Evolutionary conservation across 345 rosid species (phyloP).

Genomic region (Citrus australasica): DNA sequence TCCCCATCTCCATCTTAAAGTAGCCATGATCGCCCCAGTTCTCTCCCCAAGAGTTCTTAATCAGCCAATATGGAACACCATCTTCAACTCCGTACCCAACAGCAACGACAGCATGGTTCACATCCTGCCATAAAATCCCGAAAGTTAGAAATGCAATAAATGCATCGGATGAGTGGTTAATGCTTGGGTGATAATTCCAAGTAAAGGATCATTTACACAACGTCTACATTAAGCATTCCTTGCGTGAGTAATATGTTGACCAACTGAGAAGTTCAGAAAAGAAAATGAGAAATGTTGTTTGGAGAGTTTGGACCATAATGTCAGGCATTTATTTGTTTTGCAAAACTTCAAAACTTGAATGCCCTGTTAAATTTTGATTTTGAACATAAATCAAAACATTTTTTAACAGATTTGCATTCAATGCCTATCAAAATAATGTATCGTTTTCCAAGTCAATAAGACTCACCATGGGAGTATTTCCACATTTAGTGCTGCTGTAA

Average conservation of each 20-base stretch:
- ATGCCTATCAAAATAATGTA: neutral
- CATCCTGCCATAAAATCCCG: slow-evolving; percentile 53
- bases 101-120: slow-evolving; percentile 96
- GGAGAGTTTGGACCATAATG: neutral
- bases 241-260: neutral
- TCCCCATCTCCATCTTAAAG: slow-evolving; percentile 95
- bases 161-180: neutral
- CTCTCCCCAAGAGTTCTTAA: slow-evolving; percentile 92
- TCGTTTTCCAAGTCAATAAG: neutral
- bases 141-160: neutral
- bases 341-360: neutral
- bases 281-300: neutral
- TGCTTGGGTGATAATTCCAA: neutral
- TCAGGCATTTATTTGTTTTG: neutral
- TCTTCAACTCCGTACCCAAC: slow-evolving; percentile 90
- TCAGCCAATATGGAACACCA: slow-evolving; percentile 81
- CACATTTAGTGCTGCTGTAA: slow-evolving; percentile 64
- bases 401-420: neutral
- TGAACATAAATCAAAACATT: neutral
- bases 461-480: slow-evolving; percentile 69
- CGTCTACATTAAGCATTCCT: neutral
- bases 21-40: slow-evolving; percentile 80
- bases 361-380: neutral
- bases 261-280: neutral
- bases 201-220: neutral